Conservation (phyloP, 306 rosid species). For the Vigna hirtella region DNA sequence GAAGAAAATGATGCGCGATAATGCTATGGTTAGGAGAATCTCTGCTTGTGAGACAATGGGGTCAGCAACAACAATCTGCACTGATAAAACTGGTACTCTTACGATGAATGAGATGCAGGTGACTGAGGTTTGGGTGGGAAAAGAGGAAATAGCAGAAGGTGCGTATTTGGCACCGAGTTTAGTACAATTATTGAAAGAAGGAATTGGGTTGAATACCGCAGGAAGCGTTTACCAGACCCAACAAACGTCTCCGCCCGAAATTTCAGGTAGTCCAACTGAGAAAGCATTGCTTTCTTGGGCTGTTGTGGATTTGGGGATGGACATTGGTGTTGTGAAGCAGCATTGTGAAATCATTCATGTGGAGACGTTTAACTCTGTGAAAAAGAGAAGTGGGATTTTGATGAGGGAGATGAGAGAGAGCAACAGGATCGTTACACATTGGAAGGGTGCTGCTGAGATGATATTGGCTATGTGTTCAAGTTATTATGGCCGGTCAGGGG, state of each 20-base stretch:
- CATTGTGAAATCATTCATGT: neutral
- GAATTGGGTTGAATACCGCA: constrained; percentile 1
- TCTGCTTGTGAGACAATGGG: too few relatives aligned
- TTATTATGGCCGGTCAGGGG: neutral
- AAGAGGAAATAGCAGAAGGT: neutral
- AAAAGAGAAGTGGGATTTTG: constrained; percentile 14
- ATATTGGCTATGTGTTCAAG: neutral
- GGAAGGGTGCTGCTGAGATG: constrained; percentile 25
- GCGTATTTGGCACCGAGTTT: neutral
- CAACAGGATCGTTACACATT: neutral
- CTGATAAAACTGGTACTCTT: too few relatives aligned
- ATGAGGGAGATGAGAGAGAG: neutral
- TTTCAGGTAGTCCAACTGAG: constrained; percentile 15
- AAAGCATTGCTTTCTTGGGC: constrained; percentile 25
- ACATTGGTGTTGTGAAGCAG: neutral
- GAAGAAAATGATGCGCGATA: constrained; percentile 14
- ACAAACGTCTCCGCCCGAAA: neutral
- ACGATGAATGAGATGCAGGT: too few relatives aligned
- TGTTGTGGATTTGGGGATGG: neutral
- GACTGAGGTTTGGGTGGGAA: neutral
- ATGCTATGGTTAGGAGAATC: too few relatives aligned
- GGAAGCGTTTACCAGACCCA: neutral
- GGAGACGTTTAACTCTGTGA: constrained; percentile 15
- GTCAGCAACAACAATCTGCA: too few relatives aligned
- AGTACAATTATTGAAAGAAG: neutral